These are phyloP conservation scores for Malbranchea zuffiana DNA, from an alignment of 2,329 filamentous ascomycete genomes.

Conservation along the genomic window DNA sequence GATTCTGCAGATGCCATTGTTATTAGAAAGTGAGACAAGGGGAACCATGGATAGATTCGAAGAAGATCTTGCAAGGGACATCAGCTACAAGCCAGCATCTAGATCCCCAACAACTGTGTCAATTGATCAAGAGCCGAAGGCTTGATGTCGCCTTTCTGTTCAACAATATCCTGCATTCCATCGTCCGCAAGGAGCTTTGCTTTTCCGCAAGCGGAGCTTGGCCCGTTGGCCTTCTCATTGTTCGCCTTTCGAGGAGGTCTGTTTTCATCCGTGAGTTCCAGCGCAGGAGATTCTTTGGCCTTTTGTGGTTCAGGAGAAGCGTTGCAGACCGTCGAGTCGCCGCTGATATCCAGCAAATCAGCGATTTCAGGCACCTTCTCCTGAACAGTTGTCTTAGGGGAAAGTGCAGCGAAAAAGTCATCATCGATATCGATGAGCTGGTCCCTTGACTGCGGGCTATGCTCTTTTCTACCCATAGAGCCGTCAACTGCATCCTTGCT, in stretches of 20 bases:
- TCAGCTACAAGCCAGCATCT: not conserved
- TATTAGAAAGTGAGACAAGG: no score
- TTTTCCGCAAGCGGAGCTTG: not conserved
- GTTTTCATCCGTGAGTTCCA: not conserved
- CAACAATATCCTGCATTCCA: slow-evolving; percentile 9
- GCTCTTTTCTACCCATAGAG: not conserved
- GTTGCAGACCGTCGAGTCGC: not conserved
- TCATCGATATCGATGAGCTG: slow-evolving; percentile 8
- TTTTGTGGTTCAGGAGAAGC: not conserved
- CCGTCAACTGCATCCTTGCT: not conserved
- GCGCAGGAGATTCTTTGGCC: not conserved
- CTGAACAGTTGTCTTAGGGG: no score
- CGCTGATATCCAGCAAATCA: slow-evolving; percentile 7
- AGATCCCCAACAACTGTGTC: slow-evolving; percentile 10
- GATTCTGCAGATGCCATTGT: no score
- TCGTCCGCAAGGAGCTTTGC: not conserved
- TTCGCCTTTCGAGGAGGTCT: not conserved
- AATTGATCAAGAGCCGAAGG: slow-evolving; percentile 13
- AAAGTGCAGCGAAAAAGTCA: not conserved
- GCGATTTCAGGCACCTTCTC: no score
- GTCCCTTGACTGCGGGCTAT: not conserved
- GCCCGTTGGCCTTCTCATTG: not conserved
- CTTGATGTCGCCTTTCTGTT: slow-evolving; percentile 10
- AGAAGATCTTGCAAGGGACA: no score
- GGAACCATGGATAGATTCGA: no score